These are phyloP conservation scores for Knoxdaviesia proteae DNA, from an alignment of 2,329 filamentous ascomycete genomes.

Conservation along the genomic window DNA sequence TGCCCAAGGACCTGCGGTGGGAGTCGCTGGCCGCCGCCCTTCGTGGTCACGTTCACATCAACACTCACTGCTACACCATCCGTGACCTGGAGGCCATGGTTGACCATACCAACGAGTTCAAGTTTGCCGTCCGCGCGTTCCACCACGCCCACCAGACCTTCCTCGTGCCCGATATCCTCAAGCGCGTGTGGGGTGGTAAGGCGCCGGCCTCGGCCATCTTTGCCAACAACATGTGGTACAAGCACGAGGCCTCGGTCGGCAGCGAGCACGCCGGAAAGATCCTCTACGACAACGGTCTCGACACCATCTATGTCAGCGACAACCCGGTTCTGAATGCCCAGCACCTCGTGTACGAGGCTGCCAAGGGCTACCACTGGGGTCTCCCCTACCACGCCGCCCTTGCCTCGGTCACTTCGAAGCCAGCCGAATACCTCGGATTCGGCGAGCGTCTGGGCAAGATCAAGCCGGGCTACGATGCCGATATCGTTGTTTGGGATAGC, in stretches of 20 bases:
- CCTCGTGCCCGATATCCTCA: slow-evolving; percentile 43
- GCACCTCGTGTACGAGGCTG: slow-evolving; percentile 45
- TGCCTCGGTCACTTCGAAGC: slow-evolving; percentile 34
- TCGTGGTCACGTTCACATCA: slow-evolving; percentile 46
- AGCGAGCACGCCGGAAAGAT: slow-evolving; percentile 47
- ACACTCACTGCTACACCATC: slow-evolving; percentile 52
- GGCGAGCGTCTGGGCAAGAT: slow-evolving; percentile 37
- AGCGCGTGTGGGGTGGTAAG: slow-evolving; percentile 31
- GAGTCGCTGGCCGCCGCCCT: slow-evolving; percentile 41
- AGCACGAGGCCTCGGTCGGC: slow-evolving; percentile 42
- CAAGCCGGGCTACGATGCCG: slow-evolving; percentile 39
- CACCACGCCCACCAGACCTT: slow-evolving; percentile 51
- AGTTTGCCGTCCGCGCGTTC: slow-evolving; percentile 43
- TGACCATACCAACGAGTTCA: slow-evolving; percentile 51
- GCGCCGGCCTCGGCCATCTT: slow-evolving; percentile 41
- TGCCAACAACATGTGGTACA: slow-evolving; percentile 55
- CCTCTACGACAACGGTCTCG: slow-evolving; percentile 42
- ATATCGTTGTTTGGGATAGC: slow-evolving; percentile 41
- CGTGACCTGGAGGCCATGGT: slow-evolving; percentile 50
- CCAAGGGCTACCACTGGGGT: slow-evolving; percentile 37
- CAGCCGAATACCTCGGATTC: slow-evolving; percentile 35
- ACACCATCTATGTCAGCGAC: slow-evolving; percentile 47
- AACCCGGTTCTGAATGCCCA: slow-evolving; percentile 52
- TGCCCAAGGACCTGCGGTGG: slow-evolving; percentile 42
- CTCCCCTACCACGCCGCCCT: slow-evolving; percentile 39